phyloP scores from a whole-genome alignment of 2,329 filamentous ascomycete species.

The Diaporthe longicolla region DNA sequence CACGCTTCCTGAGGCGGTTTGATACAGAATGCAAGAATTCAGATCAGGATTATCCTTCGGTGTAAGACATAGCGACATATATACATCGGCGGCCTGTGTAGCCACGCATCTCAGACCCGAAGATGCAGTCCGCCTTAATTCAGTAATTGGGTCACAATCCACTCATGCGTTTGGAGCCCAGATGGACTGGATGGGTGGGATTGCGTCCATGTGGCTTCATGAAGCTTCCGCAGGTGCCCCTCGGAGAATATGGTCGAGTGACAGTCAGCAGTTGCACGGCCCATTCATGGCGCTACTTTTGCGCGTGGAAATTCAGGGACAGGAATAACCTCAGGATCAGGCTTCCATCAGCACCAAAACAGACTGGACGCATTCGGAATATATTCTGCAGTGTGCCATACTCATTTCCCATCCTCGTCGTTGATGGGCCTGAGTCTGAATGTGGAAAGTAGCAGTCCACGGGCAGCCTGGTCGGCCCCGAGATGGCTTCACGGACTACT shows the following conservation, averaged over 20 bases:
- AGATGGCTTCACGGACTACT: slow-evolving; percentile 18
- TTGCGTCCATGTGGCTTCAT: background rate
- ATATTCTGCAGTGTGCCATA: background rate
- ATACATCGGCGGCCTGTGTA: background rate
- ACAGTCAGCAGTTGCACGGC: slow-evolving; percentile 28
- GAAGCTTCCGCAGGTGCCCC: background rate
- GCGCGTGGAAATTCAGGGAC: slow-evolving; percentile 17
- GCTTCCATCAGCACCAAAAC: background rate
- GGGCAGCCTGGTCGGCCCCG: background rate
- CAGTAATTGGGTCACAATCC: slow-evolving; percentile 1
- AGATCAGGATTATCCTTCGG: background rate
- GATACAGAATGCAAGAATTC: background rate
- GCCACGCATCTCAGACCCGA: background rate
- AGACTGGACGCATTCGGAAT: background rate
- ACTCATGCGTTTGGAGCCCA: background rate
- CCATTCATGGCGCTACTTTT: slow-evolving; percentile 19
- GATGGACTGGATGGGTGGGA: background rate
- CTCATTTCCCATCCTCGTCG: background rate
- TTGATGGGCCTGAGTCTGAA: background rate
- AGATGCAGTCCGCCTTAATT: background rate
- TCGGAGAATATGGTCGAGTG: slow-evolving; percentile 29
- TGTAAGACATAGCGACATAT: background rate
- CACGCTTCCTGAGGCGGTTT: background rate
- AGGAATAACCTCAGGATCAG: background rate
- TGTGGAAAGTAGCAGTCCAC: background rate